phyloP scores from a whole-genome alignment of 2,329 filamentous ascomycete species.

The Ophiostoma triangulosporum region DNA sequence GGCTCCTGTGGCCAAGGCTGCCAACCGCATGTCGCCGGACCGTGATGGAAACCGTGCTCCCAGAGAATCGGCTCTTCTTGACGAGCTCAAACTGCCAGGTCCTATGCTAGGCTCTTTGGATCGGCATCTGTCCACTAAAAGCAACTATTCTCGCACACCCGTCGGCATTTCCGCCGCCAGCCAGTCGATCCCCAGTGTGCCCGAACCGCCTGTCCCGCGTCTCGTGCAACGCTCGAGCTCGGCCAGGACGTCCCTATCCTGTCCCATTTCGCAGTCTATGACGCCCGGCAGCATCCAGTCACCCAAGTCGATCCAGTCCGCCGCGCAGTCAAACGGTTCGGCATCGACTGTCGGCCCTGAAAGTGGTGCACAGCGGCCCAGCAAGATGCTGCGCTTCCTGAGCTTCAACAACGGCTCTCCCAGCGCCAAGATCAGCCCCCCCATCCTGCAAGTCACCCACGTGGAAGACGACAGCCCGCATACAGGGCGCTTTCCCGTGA shows the following conservation, averaged over 20 bases:
- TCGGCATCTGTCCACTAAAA: background rate
- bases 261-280: background rate
- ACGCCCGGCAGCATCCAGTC: background rate
- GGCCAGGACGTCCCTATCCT: background rate
- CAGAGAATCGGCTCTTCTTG: slow-evolving; percentile 7
- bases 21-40: slow-evolving; percentile 2
- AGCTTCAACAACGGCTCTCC: slow-evolving; percentile 21
- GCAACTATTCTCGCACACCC: background rate
- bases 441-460: slow-evolving; percentile 17
- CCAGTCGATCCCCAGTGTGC: background rate
- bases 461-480: slow-evolving; percentile 23
- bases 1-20: slow-evolving; percentile 16
- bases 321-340: slow-evolving; percentile 16
- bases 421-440: slow-evolving; percentile 11
- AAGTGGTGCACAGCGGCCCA: slow-evolving; percentile 22
- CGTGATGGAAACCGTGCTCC: background rate
- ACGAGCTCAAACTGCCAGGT: slow-evolving; percentile 12
- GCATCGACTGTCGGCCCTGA: slow-evolving; percentile 23
- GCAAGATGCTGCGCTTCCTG: slow-evolving; percentile 28
- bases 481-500: slow-evolving; percentile 20
- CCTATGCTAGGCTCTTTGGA: background rate
- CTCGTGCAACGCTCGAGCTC: slow-evolving; percentile 1
- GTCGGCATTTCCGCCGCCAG: background rate
- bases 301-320: slow-evolving; percentile 6
- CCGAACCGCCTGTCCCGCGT: background rate